Base-by-base conservation (phyloP, 1,284 basidiomycete species). In the Fistulinella cinereoalba region DNA sequence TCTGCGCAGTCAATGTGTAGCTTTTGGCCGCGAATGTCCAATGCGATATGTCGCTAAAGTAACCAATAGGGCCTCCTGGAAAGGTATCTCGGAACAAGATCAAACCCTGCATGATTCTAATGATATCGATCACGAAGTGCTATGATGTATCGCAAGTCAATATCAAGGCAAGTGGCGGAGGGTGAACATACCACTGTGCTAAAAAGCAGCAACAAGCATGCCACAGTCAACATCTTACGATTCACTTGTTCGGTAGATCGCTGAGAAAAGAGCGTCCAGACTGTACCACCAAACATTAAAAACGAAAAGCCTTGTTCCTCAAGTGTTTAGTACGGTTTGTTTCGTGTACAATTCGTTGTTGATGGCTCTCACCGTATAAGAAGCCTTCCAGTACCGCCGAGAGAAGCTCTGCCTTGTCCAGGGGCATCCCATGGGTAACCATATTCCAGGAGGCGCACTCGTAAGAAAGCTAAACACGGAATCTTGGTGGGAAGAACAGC, bases 1-100 rank as follows among this genome's bases (percentile, higher is more conserved):
- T 67, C 37, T 68, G 64, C 2, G 44, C 41, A 24, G 58, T 53
- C 43, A 58, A 67, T 6, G 65, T 43, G 3, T 52, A 51, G 39
- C 52, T 60, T 43, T 64, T 66, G 32, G 45, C 52, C n/a, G 60
- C 50, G 32, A 56, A 66, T 5, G 62, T 66, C 29, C 50, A 46
- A 4, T 61, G 47, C 3, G 64, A 56, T 10, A 56, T 43, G 34
- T 56, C 49, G 0, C 40, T 51, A 37, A 66, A 64, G 46, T 46
- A 67, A 3, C 12, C 43, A n/a, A 22, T 15, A 11, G 55, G 38
- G 11, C 52, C 55, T 24, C 41, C 41, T 5, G 33, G 43, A 27
- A 22, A 36, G 3, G 33, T 33, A n/a, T 57, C 21, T 12, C 22
- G 41, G 13, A 28, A 25, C 6, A 32, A 34, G 28, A 41, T 9